Base-by-base conservation (phyloP, 371 early-diverging fungal species). In the Mortierella sp. region DNA sequence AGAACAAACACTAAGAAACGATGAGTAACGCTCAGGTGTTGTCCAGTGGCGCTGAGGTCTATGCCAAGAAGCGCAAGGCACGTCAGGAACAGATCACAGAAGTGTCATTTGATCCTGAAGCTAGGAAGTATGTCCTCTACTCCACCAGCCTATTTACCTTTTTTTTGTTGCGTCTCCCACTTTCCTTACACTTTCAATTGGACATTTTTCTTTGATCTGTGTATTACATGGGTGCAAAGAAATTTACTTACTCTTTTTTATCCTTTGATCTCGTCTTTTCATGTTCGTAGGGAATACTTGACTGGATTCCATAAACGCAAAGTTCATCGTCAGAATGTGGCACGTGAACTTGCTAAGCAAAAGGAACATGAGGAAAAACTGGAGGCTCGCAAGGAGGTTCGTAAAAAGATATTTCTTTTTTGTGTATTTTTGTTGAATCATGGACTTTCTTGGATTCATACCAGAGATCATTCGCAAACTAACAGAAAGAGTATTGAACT, bases 221-320 rank as follows among this genome's bases (percentile, higher is more conserved):
- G n/a, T n/a, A n/a, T n/a, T n/a, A n/a, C n/a, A n/a, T n/a, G n/a
- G n/a, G 34, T 6, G 14, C 31, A 27, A 41, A 24, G n/a, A 19
- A 37, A 11, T 34, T 17, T 57, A 23, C 41, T 24, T 39, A n/a
- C 26, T 32, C 6, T 26, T 32, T 55, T 48, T 19, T 27, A 9
- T 11, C 41, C n/a, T 31, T 64, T n/a, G n/a, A n/a, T n/a, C 41
- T 24, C 31, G 17, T 31, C 27, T 3, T 26, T 32, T 55, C 44
- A 15, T 27, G 8, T 11, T 42, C n/a, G 24, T 64, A 89, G 90
- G 17, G 89, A 91, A 31, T 93, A 86, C 56, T 79, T 93, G 56
- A 92, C 92, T 26, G 93, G 94, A n/a, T 94, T 94, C 72, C 90
- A 89, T 64, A 92, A 92, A 69, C 88, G 94, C 39, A 94, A 94